phyloP scores from a whole-genome alignment of 1,284 basidiomycete species.

The Phellinidium pouzarii region DNA sequence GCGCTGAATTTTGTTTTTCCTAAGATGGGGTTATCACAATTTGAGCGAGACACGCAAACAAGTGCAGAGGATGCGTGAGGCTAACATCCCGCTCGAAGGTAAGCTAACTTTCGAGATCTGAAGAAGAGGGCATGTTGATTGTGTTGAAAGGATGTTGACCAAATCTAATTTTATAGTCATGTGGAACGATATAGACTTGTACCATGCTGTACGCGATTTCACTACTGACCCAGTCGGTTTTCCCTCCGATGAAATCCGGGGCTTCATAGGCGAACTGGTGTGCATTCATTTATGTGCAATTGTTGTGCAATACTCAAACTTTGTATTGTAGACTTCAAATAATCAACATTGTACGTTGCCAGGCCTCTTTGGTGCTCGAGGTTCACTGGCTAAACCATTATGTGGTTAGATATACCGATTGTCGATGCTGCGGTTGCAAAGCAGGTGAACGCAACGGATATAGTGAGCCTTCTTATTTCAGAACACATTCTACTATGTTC shows the following conservation, averaged over 20 bases:
- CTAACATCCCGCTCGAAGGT: slow-evolving; percentile 55
- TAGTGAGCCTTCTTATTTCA: slow-evolving; percentile 26
- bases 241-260: slow-evolving; percentile 47
- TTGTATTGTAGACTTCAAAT: slow-evolving; percentile 26
- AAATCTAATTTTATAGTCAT: slow-evolving; percentile 16
- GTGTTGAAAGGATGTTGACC: background rate
- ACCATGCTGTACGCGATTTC: slow-evolving; percentile 61
- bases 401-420: slow-evolving; percentile 37
- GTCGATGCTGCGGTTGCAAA: slow-evolving; percentile 33
- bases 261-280: slow-evolving; percentile 58
- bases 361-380: background rate
- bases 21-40: slow-evolving; percentile 50
- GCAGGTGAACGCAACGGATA: slow-evolving; percentile 34
- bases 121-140: too few relatives aligned
- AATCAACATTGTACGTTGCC: slow-evolving; percentile 35
- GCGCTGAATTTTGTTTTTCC: slow-evolving; percentile 2
- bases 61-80: slow-evolving; percentile 53
- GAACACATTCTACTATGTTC: background rate
- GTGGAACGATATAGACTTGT: slow-evolving; percentile 76
- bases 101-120: background rate
- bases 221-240: slow-evolving; percentile 62
- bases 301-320: background rate
- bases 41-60: slow-evolving; percentile 42
- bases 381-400: background rate
- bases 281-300: slow-evolving; percentile 22